Conservation (phyloP, 352 stramenopile species). For the Lagenidium giganteum region DNA sequence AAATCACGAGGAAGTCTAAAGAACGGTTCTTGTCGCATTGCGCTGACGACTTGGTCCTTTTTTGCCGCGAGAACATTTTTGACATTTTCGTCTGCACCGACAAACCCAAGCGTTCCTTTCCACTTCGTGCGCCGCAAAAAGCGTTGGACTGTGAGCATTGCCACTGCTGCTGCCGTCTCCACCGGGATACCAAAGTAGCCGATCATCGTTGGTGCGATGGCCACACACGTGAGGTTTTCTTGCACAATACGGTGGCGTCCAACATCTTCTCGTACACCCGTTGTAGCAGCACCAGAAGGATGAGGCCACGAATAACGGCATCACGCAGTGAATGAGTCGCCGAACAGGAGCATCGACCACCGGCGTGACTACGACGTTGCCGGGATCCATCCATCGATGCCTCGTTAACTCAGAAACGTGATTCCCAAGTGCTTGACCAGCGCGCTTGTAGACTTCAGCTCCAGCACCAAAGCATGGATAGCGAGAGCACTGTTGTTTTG, state of each 20-base stretch:
- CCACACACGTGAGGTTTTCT: constrained; percentile 43
- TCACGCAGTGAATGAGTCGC: constrained; percentile 57
- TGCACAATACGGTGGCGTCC: constrained; percentile 21
- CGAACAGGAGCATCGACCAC: no score
- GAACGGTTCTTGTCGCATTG: no score
- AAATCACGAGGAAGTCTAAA: no score
- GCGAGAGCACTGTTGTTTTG: no score
- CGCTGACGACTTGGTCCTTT: not conserved
- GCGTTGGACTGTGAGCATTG: constrained; percentile 16
- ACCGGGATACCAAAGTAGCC: constrained; percentile 41
- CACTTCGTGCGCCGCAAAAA: constrained; percentile 9
- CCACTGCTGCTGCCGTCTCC: constrained; percentile 11
- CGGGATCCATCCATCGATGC: no score
- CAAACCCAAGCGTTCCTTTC: constrained; percentile 10
- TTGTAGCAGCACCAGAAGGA: constrained; percentile 29
- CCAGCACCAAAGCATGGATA: no score
- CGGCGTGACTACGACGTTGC: no score
- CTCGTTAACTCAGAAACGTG: no score
- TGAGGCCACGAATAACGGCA: constrained; percentile 23
- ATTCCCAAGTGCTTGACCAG: no score
- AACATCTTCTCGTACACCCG: constrained; percentile 40
- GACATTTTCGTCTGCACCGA: constrained; percentile 12
- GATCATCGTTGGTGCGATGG: constrained; percentile 59
- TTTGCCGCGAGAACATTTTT: constrained; percentile 6
- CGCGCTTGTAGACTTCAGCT: no score